Base-by-base conservation (phyloP, 2,329 filamentous ascomycete species). In the Chrysoporthe deuterocubensis region DNA sequence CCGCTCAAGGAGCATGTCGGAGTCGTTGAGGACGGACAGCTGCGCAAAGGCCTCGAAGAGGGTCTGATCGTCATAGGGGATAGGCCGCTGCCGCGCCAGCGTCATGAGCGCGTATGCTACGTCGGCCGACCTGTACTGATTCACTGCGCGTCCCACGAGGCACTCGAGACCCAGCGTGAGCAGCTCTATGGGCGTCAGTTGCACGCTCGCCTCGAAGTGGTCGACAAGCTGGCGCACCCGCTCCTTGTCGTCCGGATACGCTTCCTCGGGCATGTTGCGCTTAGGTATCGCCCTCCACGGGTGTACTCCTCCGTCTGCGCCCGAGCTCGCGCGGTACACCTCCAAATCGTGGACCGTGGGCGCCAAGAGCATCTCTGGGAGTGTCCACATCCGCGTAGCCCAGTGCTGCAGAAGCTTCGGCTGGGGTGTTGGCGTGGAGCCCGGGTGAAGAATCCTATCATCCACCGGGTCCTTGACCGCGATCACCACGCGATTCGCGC, bases 21-120 rank as follows among this genome's bases (percentile, higher is more conserved):
- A 81, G 50, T 82, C 81, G 56, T 84, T 83, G 11, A 79, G 78
- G 0, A 84, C 74, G 14, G 80, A 83, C 4, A 84, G 77, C 44
- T 80, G 75, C 5, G 81, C 80, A 64, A 84, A 84, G 0, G 82
- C 82, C 69, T 83, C 79, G 66, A 85, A 84, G 0, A 75, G 78
- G 3, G 78, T 75, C 67, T 84, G 82, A 0, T 71, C 74, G 1
- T 72, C 72, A 57, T 80, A 74, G 4, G 83, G 76, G 18, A 71
- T 71, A 0, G 81, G 82, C 8, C 82, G 72, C 13, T 78, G 75
- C 7, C 80, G 75, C 2, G 81, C 70, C 11, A 84, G 75, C 2
- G 82, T 82, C 81, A 83, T 84, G 37, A 84, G 71, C 0, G 81
- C 81, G 58, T 84, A 84, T 8, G 78, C 76, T 9, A 80, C 74